Evolutionary conservation across 2,329 filamentous ascomycete genomes (phyloP).

Genomic region (Fusarium drepaniforme): DNA sequence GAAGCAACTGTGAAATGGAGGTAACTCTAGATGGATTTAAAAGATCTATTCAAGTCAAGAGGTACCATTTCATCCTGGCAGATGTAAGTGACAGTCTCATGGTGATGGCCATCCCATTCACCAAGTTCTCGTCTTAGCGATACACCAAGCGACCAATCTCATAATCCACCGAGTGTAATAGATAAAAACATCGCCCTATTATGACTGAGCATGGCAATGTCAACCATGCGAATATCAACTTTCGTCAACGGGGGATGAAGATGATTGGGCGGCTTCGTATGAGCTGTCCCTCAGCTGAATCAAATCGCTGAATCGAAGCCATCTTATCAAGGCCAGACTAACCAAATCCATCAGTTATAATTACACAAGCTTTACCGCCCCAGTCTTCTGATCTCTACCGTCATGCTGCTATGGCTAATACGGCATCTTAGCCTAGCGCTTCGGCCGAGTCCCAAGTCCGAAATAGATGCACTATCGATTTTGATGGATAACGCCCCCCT

Average conservation of each 20-base stretch:
- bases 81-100: too few relatives aligned
- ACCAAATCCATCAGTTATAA: not conserved
- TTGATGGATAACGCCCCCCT: not conserved
- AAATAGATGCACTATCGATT: not conserved
- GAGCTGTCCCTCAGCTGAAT: not conserved
- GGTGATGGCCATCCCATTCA: too few relatives aligned
- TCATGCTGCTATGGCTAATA: not conserved
- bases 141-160: too few relatives aligned
- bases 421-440: not conserved
- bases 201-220: too few relatives aligned
- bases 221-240: too few relatives aligned
- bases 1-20: not conserved
- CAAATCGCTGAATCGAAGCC: not conserved
- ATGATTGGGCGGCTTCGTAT: not conserved
- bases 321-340: not conserved
- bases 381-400: not conserved
- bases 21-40: too few relatives aligned
- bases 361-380: too few relatives aligned
- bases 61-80: too few relatives aligned
- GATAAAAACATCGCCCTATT: too few relatives aligned
- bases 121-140: not conserved
- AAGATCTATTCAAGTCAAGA: too few relatives aligned
- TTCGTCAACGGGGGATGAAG: too few relatives aligned
- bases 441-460: not conserved
- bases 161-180: too few relatives aligned